Evolutionary conservation across 768 basidiomycete species (phyloP).

Genomic region (Mycena galericulata): DNA sequence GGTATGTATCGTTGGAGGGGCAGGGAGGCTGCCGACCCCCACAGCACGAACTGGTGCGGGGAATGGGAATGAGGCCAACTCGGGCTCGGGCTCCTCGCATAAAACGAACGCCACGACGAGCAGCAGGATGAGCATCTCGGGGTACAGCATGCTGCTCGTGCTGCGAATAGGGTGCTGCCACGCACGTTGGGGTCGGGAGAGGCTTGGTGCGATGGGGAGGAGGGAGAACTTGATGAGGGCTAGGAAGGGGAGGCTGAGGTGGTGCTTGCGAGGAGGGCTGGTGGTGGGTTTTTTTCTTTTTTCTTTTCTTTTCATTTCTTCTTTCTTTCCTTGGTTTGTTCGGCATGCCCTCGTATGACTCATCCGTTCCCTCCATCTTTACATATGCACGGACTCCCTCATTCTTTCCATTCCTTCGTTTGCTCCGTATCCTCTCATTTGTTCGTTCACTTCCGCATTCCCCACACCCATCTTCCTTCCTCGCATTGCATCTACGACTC

Average conservation of each 20-base stretch:
- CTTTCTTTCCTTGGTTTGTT: too few species aligned
- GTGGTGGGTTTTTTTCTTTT: background rate
- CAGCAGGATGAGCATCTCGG: constrained; percentile 30
- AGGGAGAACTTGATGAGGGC: too few species aligned
- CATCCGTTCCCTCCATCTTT: too few species aligned
- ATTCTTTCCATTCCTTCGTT: too few species aligned
- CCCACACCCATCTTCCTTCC: too few species aligned
- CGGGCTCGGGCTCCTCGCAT: background rate
- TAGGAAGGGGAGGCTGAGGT: constrained; percentile 31
- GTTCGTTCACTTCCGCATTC: too few species aligned
- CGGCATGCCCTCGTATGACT: too few species aligned
- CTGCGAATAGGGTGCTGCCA: background rate
- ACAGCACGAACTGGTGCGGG: background rate
- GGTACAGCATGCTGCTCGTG: constrained; percentile 33
- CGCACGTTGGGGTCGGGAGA: background rate
- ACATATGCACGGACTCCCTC: too few species aligned
- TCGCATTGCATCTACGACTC: too few species aligned
- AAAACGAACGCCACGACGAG: background rate
- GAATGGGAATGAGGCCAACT: background rate
- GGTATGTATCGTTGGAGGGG: too few species aligned
- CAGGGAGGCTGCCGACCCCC: constrained; percentile 24
- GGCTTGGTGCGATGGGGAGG: constrained; percentile 19
- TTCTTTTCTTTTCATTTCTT: background rate
- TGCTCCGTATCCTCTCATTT: too few species aligned
- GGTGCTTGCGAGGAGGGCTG: constrained; percentile 21